These are phyloP conservation scores for Russula ochroleuca DNA, from an alignment of 768 basidiomycete species.

Conservation along the genomic window DNA sequence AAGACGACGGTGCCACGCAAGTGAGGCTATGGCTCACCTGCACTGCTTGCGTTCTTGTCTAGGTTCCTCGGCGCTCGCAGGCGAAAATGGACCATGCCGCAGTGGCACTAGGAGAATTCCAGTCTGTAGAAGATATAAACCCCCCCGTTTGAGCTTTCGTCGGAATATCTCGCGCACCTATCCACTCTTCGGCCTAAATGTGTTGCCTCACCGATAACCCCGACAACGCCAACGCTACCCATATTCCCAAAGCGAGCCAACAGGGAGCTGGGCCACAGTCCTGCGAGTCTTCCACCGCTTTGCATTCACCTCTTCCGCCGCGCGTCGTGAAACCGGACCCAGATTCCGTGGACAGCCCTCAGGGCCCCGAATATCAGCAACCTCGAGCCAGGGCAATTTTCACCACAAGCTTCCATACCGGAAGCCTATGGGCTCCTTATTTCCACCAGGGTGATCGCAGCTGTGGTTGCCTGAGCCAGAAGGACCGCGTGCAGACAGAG, in stretches of 20 bases:
- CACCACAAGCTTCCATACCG: background rate
- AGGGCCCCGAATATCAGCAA: background rate
- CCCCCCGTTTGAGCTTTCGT: background rate
- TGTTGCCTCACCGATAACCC: too few species aligned
- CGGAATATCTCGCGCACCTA: too few species aligned
- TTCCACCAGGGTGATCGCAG: slow-evolving; percentile 12
- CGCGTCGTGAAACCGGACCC: background rate
- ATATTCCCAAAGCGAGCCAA: background rate
- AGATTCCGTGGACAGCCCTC: background rate
- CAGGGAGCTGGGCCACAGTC: background rate
- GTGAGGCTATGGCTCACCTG: too few species aligned
- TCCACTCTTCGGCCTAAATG: background rate
- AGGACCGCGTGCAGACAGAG: background rate
- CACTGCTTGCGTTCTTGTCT: too few species aligned
- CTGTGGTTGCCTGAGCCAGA: background rate
- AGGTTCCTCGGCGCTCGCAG: too few species aligned
- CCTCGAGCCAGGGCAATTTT: background rate
- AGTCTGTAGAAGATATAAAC: too few species aligned
- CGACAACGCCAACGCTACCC: background rate
- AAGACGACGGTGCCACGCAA: too few species aligned
- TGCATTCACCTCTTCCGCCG: background rate
- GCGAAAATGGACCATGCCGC: too few species aligned
- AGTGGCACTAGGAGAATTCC: too few species aligned
- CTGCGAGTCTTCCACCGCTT: background rate
- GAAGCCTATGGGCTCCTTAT: slow-evolving; percentile 8